Evolutionary conservation across 169 alveolate genomes (phyloP), one percentile per base, ranked within the genome.

Genomic region (Plasmodium gallinaceum): DNA sequence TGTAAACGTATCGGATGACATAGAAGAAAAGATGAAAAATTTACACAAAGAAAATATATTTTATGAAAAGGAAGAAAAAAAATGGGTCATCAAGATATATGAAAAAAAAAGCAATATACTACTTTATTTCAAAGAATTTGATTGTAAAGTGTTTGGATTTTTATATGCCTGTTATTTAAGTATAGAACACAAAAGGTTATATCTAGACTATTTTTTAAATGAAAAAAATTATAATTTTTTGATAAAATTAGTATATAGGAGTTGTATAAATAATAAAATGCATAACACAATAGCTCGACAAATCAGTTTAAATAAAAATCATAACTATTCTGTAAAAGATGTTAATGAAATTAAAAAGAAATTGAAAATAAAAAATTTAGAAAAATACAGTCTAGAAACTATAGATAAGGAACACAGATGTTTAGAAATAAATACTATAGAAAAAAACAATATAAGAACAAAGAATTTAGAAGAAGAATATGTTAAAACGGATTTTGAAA

Each of bases 141-240:
- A 86, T 26, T 86, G 92, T 51, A 72, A 62, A n/a, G 88, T 71
- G 12, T 86, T 70, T 62, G 92, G 92, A 37, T 86, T 86, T 65
- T 10, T 86, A 32, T 86, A 86, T 70, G 86, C 92, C 12, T 86
- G 92, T 52, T 66, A 70, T 48, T 48, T 86, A 71, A 58, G 86
- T 24, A 70, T 86, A 60, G 92, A 86, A 46, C 68, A 86, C 61
- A 86, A 86, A 66, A 64, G 62, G 12, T 45, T 86, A 71, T 86
- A 86, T 64, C 26, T 86, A 70, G 92, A 86, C 42, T 72, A 61
- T 52, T 72, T 86, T 22, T 43, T 86, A 46, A 69, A 71, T 46
- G 87, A 86, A 66, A 86, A 86, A 61, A 86, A 86, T 37, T 60
- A 69, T 24, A 75, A 86, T 39, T 71, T 61, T 24, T 43, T 86